Conservation (phyloP, 176 grass and related monocot species). For the Ensete glaucum region DNA sequence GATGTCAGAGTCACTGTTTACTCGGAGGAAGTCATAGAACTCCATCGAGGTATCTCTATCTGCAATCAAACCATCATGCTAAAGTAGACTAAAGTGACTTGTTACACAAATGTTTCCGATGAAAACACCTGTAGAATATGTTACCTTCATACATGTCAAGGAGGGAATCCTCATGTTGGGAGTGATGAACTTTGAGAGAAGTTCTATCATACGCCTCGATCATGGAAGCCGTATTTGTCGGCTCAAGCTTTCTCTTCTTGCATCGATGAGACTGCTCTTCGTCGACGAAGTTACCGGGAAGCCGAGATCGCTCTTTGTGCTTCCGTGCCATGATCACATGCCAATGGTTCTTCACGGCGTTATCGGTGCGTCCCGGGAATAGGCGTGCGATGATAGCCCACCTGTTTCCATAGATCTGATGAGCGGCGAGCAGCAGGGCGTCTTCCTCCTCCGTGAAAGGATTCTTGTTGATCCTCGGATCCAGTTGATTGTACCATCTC, state of each 20-base stretch:
- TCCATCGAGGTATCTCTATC: conserved; percentile 29
- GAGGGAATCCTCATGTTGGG: too few species aligned
- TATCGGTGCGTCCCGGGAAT: conserved; percentile 92
- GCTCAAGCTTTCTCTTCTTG: not conserved
- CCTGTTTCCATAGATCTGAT: conserved; percentile 71
- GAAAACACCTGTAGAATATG: not conserved
- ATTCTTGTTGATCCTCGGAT: conserved; percentile 76
- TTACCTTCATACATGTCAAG: too few species aligned
- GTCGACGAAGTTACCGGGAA: not conserved
- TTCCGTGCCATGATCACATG: conserved; percentile 91
- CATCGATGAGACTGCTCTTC: not conserved
- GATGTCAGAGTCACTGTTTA: not conserved
- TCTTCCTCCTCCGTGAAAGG: conserved; percentile 92
- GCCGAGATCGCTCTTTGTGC: conserved; percentile 42
- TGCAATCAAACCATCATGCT: conserved; percentile 10
- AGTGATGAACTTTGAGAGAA: too few species aligned
- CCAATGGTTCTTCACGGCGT: conserved; percentile 99
- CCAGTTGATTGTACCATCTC: conserved; percentile 95
- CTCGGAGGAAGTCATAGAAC: conserved; percentile 5
- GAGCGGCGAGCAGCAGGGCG: conserved; percentile 64
- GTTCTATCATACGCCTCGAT: too few species aligned
- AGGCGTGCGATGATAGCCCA: conserved; percentile 88
- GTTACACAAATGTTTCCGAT: not conserved
- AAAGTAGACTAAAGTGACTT: not conserved
- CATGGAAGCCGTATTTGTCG: not conserved